A percentile compares a stretch with the other conserved stretches of the same genome.
Evolutionary conservation across 768 basidiomycete species (phyloP).

Genomic region (Termitomyces sp.): DNA sequence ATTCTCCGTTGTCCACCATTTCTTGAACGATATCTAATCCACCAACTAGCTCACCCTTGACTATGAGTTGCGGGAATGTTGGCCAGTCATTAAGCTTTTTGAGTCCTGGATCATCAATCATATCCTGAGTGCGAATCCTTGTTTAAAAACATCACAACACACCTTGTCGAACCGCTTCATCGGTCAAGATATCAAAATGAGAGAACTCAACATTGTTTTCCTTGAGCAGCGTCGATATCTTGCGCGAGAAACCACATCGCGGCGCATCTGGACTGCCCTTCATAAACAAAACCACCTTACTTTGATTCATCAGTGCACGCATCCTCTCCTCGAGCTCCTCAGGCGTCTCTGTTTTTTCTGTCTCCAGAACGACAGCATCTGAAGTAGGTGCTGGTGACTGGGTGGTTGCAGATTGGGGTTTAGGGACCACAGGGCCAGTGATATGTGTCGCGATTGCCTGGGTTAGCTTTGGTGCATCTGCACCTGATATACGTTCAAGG

Average conservation of each 20-base stretch:
- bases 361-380: constrained; percentile 8
- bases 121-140: background rate
- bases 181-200: constrained; percentile 79
- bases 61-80: constrained; percentile 82
- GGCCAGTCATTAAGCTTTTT: constrained; percentile 87
- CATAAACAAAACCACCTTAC: constrained; percentile 84
- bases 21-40: constrained; percentile 91
- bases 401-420: constrained; percentile 48
- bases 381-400: constrained; percentile 32
- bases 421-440: constrained; percentile 26
- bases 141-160: constrained; percentile 17
- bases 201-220: constrained; percentile 64
- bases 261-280: constrained; percentile 78
- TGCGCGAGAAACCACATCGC: constrained; percentile 81
- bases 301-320: constrained; percentile 70
- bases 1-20: constrained; percentile 79
- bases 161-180: constrained; percentile 83
- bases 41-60: constrained; percentile 92
- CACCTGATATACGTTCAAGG: constrained; percentile 74
- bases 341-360: constrained; percentile 42
- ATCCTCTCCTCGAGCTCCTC: constrained; percentile 70
- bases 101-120: constrained; percentile 48
- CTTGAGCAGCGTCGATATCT: constrained; percentile 64
- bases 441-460: constrained; percentile 58
- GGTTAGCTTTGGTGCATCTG: constrained; percentile 67